Percentiles rank a stretch among this genome's conserved stretches.
Evolutionary conservation across 1,139 yeast species (phyloP).

Genomic region (Chernovozyma sophiae-reginae): DNA sequence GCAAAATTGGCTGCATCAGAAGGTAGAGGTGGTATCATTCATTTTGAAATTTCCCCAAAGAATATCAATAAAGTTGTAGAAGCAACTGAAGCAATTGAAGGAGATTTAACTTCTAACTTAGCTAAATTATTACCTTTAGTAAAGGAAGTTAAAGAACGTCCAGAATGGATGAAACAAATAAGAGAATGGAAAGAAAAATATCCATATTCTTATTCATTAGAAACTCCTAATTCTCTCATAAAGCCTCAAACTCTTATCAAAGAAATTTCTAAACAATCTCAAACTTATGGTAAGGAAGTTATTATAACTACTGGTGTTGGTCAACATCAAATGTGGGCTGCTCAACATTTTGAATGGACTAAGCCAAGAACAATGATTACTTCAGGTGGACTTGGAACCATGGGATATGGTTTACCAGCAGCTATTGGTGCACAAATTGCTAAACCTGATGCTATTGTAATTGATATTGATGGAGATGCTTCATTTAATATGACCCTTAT

Average conservation of each 20-base stretch:
- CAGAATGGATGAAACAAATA: conserved; percentile 74
- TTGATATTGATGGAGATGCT: conserved; percentile 98
- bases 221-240: conserved; percentile 74
- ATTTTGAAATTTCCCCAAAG: conserved; percentile 93
- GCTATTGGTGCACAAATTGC: conserved; percentile 99
- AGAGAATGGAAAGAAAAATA: conserved; percentile 80
- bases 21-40: conserved; percentile 91
- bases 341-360: conserved; percentile 93
- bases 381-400: conserved; percentile 97
- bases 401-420: conserved; percentile 97
- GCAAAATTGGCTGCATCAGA: conserved; percentile 87
- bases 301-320: conserved; percentile 97
- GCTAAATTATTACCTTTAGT: conserved; percentile 69
- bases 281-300: conserved; percentile 65
- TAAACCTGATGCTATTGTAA: conserved; percentile 88
- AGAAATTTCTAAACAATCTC: conserved; percentile 73
- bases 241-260: conserved; percentile 90
- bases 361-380: conserved; percentile 90
- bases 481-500: conserved; percentile 95
- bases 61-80: conserved; percentile 97
- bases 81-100: conserved; percentile 95
- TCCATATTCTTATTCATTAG: conserved; percentile 76
- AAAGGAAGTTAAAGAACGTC: conserved; percentile 56
- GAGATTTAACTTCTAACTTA: conserved; percentile 84
- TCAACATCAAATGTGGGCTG: conserved; percentile 99